phyloP scores from a whole-genome alignment of 441 rosid species.

The Erodium moschatum region DNA sequence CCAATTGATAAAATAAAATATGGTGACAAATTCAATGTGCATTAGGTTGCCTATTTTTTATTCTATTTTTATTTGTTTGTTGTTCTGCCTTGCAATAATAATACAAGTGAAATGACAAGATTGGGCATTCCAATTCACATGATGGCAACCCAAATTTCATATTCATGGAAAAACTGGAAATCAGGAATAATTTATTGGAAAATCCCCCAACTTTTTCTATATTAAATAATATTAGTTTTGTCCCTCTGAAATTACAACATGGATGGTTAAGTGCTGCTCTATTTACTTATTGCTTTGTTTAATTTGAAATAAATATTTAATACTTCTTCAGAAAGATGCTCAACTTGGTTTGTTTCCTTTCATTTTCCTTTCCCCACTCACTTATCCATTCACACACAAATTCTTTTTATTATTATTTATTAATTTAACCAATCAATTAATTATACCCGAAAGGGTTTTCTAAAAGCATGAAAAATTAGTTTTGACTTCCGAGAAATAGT shows the following conservation, averaged over 20 bases:
- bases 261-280: background rate
- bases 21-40: slow-evolving; percentile 48
- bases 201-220: background rate
- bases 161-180: background rate
- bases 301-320: too few relatives aligned
- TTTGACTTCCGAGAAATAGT: too few relatives aligned
- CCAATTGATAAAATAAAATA: slow-evolving; percentile 20
- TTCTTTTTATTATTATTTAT: too few relatives aligned
- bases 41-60: slow-evolving; percentile 27
- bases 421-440: too few relatives aligned
- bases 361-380: too few relatives aligned
- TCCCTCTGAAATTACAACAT: background rate
- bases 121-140: background rate
- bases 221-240: too few relatives aligned
- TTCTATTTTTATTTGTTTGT: slow-evolving; percentile 1
- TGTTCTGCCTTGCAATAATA: background rate
- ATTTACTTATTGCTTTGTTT: background rate
- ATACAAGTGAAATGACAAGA: background rate
- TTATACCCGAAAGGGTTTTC: too few relatives aligned
- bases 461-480: too few relatives aligned
- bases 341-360: background rate
- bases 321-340: too few relatives aligned
- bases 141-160: background rate
- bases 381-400: background rate
- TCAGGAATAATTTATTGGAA: background rate